Conservation (phyloP, 306 rosid genomes). For the Sesbania bispinosa region DNA sequence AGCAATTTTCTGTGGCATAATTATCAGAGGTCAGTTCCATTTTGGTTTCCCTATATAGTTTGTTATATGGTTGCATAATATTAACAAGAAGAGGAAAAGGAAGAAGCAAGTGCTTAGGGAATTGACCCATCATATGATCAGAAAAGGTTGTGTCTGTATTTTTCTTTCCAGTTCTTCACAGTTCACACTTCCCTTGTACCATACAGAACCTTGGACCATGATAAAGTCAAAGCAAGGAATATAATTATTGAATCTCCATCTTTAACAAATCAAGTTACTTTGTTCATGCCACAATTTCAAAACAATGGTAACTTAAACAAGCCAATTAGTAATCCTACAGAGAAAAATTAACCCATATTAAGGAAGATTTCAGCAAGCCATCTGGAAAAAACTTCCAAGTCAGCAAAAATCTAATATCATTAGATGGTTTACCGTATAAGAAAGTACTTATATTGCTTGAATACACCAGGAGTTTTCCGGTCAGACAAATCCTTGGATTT, state of each 20-base stretch:
- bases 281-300: background rate
- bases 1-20: too few relatives aligned
- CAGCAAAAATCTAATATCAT: background rate
- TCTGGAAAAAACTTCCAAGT: conserved; percentile 2
- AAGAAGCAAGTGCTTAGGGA: background rate
- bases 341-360: background rate
- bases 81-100: background rate
- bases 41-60: background rate
- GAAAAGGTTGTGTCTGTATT: background rate
- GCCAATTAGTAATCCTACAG: background rate
- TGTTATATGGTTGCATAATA: background rate
- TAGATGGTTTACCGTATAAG: conserved; percentile 64
- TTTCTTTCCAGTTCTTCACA: background rate
- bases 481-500: conserved; percentile 74
- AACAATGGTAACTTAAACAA: background rate
- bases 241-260: background rate
- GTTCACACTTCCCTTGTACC: background rate
- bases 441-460: conserved; percentile 77
- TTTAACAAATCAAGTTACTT: background rate
- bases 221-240: background rate
- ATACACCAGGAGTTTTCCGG: conserved; percentile 70
- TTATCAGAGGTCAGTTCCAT: background rate
- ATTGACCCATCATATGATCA: background rate
- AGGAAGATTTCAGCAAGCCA: background rate
- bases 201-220: background rate